These are phyloP conservation scores for Skeletonema costatum DNA, from an alignment of 108 stramenopile genomes.

Conservation along the genomic window DNA sequence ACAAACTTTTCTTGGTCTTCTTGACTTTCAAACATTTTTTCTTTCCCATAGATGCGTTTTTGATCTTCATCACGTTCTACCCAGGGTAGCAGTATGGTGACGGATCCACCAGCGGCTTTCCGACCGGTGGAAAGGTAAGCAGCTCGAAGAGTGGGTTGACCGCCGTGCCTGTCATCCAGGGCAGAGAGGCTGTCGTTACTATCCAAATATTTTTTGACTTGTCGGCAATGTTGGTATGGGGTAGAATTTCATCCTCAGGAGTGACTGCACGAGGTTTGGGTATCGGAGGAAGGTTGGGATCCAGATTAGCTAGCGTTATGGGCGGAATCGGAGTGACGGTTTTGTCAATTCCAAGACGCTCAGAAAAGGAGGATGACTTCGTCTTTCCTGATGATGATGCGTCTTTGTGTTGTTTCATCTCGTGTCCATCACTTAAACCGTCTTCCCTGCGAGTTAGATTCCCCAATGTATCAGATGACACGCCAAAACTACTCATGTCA, in stretches of 20 bases:
- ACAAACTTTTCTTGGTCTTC: conserved; percentile 80
- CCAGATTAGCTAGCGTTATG: conserved; percentile 33
- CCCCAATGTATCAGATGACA: conserved; percentile 22
- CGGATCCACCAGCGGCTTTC: conserved; percentile 57
- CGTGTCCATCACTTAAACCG: neutral
- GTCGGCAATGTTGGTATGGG: conserved; percentile 76
- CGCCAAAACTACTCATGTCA: conserved; percentile 34
- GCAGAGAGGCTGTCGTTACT: conserved; percentile 88
- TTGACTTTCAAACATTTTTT: conserved; percentile 54
- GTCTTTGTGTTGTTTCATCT: neutral
- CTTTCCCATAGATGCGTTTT: conserved; percentile 59
- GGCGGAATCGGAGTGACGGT: conserved; percentile 20
- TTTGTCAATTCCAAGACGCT: conserved; percentile 15
- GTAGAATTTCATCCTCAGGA: conserved; percentile 58
- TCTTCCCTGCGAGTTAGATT: conserved; percentile 4
- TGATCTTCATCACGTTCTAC: conserved; percentile 71
- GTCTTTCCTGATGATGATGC: neutral
- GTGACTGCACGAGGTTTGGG: conserved; percentile 55
- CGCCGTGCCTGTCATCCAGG: conserved; percentile 95
- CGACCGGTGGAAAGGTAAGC: conserved; percentile 77
- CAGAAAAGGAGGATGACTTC: neutral
- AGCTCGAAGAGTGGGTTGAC: conserved; percentile 91
- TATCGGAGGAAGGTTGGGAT: conserved; percentile 48
- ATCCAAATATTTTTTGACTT: conserved; percentile 83
- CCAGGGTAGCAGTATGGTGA: conserved; percentile 90